phyloP scores from a whole-genome alignment of 257 asterid genomes.

The Solanum raphanifolium region DNA sequence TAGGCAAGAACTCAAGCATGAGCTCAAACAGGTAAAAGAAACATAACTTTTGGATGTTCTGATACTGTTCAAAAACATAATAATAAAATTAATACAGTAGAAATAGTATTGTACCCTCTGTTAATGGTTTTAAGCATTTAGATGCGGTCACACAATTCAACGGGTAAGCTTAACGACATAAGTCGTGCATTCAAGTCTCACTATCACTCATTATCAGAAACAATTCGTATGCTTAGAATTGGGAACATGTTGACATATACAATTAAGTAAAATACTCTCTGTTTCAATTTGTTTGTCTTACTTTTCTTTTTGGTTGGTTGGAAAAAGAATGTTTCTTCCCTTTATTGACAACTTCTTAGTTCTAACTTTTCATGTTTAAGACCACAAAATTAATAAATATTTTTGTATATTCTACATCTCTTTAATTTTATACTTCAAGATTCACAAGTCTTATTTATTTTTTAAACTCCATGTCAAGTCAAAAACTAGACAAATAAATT shows the following conservation, averaged over 20 bases:
- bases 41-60: neutral
- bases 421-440: neutral
- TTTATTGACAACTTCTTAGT: neutral
- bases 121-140: neutral
- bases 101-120: neutral
- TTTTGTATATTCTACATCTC: neutral
- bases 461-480: no score
- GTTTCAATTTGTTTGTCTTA: no score
- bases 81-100: neutral
- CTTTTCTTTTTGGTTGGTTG: no score
- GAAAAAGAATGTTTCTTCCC: no score
- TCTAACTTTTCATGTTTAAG: no score
- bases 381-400: neutral
- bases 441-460: neutral
- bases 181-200: neutral
- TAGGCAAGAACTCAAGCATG: conserved; percentile 86
- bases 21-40: conserved; percentile 75
- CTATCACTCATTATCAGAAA: neutral
- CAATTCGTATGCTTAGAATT: neutral
- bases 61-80: neutral
- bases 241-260: neutral
- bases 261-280: neutral
- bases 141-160: neutral
- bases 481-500: neutral
- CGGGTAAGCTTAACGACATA: neutral